A percentile compares a stretch with the other conserved stretches of the same genome.
Conservation (phyloP, 768 basidiomycete genomes). For the Hypholoma sublateritium region DNA sequence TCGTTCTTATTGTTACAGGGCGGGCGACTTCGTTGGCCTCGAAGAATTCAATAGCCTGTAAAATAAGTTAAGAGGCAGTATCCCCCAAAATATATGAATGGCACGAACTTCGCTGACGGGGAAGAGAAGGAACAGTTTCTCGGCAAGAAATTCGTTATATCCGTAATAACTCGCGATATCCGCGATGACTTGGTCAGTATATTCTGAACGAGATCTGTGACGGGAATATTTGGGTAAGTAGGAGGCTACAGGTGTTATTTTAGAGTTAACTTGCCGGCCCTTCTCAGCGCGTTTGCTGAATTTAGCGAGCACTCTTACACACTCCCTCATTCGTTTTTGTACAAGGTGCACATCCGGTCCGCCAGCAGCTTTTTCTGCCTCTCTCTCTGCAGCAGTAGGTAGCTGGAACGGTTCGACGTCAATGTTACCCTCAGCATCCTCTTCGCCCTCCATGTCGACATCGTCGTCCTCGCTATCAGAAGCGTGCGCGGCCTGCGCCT, state of each 20-base stretch:
- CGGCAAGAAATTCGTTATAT: slow-evolving; percentile 92
- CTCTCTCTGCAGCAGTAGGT: slow-evolving; percentile 70
- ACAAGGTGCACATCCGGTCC: slow-evolving; percentile 74
- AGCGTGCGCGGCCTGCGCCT: slow-evolving; percentile 53
- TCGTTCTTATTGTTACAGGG: slow-evolving; percentile 97
- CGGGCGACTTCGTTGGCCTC: slow-evolving; percentile 95
- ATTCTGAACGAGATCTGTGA: slow-evolving; percentile 82
- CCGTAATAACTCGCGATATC: slow-evolving; percentile 97
- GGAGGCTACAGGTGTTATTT: too few species aligned
- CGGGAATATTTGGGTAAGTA: background rate
- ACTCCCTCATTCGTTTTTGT: slow-evolving; percentile 78
- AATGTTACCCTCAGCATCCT: slow-evolving; percentile 46
- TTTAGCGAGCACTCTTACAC: slow-evolving; percentile 68
- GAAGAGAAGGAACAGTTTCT: slow-evolving; percentile 94
- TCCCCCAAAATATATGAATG: slow-evolving; percentile 1
- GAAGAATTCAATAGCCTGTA: slow-evolving; percentile 94
- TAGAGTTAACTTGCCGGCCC: slow-evolving; percentile 55
- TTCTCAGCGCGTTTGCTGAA: slow-evolving; percentile 68
- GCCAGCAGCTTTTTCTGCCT: slow-evolving; percentile 66
- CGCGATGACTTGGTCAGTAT: slow-evolving; percentile 80
- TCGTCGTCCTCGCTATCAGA: slow-evolving; percentile 49
- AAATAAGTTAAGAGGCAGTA: slow-evolving; percentile 5
- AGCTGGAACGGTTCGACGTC: slow-evolving; percentile 53
- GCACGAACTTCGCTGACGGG: slow-evolving; percentile 80
- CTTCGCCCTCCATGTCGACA: slow-evolving; percentile 39